Percentiles rank a stretch among this genome's conserved stretches.
Conservation (phyloP, 768 basidiomycete species). For the Lyophyllum semitale region DNA sequence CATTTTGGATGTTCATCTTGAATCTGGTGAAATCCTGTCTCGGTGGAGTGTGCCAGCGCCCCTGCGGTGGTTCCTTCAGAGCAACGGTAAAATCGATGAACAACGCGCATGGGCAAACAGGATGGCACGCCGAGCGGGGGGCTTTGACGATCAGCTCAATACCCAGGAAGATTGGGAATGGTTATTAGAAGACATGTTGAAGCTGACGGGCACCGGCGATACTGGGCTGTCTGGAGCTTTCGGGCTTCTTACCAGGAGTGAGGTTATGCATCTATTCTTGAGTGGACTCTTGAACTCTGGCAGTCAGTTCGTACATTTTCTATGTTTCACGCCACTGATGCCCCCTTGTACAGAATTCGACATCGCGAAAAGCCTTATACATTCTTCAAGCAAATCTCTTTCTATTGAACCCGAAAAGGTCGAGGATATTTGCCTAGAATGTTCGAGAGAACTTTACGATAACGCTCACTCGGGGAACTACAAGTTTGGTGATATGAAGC, state of each 20-base stretch:
- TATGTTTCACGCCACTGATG: background rate
- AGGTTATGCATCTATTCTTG: conserved; percentile 83
- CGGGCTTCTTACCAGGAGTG: conserved; percentile 67
- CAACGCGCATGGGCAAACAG: conserved; percentile 87
- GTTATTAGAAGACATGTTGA: conserved; percentile 89
- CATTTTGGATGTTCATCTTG: conserved; percentile 90
- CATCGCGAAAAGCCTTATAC: conserved; percentile 65
- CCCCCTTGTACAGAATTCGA: conserved; percentile 53
- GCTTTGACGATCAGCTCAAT: conserved; percentile 50
- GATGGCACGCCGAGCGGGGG: conserved; percentile 75
- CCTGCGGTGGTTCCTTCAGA: conserved; percentile 89
- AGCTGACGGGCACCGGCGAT: conserved; percentile 67
- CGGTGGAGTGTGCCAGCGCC: conserved; percentile 86
- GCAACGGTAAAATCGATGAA: conserved; percentile 59
- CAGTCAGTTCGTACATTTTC: conserved; percentile 57
- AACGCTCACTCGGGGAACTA: conserved; percentile 92
- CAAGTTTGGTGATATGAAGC: conserved; percentile 92
- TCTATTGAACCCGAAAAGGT: conserved; percentile 50
- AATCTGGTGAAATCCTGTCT: conserved; percentile 88
- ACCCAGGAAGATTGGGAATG: conserved; percentile 82
- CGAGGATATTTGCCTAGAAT: conserved; percentile 80
- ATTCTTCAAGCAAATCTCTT: conserved; percentile 45
- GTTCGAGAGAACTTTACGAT: conserved; percentile 91
- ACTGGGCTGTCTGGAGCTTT: conserved; percentile 75
- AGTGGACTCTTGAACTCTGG: conserved; percentile 84